Evolutionary conservation across 2,329 filamentous ascomycete species (phyloP).

Genomic region (Dothiorella sarmentorum): DNA sequence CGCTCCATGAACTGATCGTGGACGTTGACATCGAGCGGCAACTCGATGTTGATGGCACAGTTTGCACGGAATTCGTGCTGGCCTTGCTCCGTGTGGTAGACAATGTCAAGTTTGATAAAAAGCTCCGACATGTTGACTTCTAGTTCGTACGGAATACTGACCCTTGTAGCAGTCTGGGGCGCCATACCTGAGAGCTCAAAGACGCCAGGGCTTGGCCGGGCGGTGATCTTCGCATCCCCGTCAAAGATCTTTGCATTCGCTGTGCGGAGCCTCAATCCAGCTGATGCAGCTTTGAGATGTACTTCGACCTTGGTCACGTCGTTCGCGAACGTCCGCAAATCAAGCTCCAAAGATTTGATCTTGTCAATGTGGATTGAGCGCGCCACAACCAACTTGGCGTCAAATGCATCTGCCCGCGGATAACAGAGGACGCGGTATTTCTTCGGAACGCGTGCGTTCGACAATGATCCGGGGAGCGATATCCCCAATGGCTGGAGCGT

Average conservation of each 20-base stretch:
- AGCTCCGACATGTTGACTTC: slow-evolving; percentile 73
- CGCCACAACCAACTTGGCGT: slow-evolving; percentile 63
- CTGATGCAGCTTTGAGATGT: slow-evolving; percentile 56
- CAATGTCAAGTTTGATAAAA: slow-evolving; percentile 70
- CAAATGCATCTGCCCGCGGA: slow-evolving; percentile 65
- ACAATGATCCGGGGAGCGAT: slow-evolving; percentile 36
- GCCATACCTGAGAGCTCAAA: slow-evolving; percentile 47
- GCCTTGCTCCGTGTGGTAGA: slow-evolving; percentile 66
- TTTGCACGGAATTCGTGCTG: slow-evolving; percentile 62
- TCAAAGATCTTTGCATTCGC: slow-evolving; percentile 46
- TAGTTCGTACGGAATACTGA: slow-evolving; percentile 77
- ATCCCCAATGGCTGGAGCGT: slow-evolving; percentile 49
- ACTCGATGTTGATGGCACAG: slow-evolving; percentile 64
- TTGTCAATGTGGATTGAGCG: slow-evolving; percentile 75
- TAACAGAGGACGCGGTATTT: slow-evolving; percentile 67
- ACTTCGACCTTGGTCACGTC: slow-evolving; percentile 50
- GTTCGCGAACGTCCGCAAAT: slow-evolving; percentile 73
- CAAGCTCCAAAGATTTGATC: slow-evolving; percentile 72
- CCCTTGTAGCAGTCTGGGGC: slow-evolving; percentile 47
- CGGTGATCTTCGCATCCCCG: slow-evolving; percentile 41
- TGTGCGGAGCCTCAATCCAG: slow-evolving; percentile 56
- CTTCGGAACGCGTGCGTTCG: slow-evolving; percentile 33
- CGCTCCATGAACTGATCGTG: slow-evolving; percentile 90
- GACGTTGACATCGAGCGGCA: slow-evolving; percentile 91
- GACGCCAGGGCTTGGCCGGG: slow-evolving; percentile 44